Percentiles rank a stretch among this genome's conserved stretches.
Conservation (phyloP, 2,329 filamentous ascomycete species). For the Arthrinium phaeospermum region DNA sequence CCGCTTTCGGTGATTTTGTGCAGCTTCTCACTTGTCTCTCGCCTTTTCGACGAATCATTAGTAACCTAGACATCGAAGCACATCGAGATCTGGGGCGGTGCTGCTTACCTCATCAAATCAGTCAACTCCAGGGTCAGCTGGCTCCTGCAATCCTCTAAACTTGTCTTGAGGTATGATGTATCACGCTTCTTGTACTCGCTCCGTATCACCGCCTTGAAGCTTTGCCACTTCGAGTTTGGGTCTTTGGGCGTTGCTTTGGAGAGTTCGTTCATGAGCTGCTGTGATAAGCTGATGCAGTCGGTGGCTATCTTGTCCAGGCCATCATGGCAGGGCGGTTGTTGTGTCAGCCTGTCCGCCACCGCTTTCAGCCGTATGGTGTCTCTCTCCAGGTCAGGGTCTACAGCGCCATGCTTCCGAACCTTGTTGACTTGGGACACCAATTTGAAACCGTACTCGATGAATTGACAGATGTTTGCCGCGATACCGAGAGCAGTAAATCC, state of each 20-base stretch:
- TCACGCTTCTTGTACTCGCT: conserved; percentile 15
- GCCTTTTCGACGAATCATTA: neutral
- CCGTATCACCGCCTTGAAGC: conserved; percentile 21
- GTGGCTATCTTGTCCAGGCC: neutral
- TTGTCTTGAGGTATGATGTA: conserved; percentile 5
- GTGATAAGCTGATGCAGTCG: conserved; percentile 21
- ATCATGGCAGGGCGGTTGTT: neutral
- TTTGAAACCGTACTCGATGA: neutral
- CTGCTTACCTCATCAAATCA: neutral
- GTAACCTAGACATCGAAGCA: neutral
- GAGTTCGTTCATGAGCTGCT: conserved; percentile 26
- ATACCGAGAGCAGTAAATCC: neutral
- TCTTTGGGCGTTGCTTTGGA: conserved; percentile 29
- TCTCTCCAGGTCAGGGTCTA: neutral
- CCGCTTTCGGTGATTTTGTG: neutral
- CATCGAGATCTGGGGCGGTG: neutral
- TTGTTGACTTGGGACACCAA: neutral
- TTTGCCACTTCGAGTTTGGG: conserved; percentile 25
- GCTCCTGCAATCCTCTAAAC: conserved; percentile 23
- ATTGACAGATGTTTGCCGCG: neutral
- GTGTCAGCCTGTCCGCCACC: neutral
- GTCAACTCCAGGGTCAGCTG: conserved; percentile 24
- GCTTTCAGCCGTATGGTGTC: neutral
- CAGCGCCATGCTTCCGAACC: neutral
- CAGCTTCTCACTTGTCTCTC: neutral